Evolutionary conservation across 495 filamentous ascomycete species (phyloP), one percentile per base, ranked within the genome.

Genomic region (Pseudoneurospora amorphoporcata): DNA sequence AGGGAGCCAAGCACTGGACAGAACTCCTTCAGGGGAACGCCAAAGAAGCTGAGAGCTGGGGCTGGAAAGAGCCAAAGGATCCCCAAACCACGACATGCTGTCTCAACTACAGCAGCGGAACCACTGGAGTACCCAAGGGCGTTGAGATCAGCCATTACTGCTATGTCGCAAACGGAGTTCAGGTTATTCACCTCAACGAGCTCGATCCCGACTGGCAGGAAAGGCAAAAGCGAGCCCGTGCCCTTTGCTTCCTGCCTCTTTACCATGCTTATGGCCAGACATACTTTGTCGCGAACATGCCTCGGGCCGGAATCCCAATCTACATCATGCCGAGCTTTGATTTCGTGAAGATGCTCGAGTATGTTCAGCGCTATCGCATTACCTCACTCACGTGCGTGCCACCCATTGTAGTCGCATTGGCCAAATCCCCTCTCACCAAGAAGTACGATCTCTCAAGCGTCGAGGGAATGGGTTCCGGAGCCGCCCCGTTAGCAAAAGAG

Each of bases 111-210:
- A 89, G 85, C 70, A 88, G 85, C 69, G 93, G 93, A 3, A 97
- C 93, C 8, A 96, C 93, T 0, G 93, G 93, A 4, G 83, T 92
- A 7, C 91, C 93, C 16, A 97, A 96, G 78, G 93, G 93, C 32
- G 93, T 95, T 35, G 90, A 92, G 79, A 89, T 95, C 73, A 87
- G 89, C 16, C 93, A 96, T 79, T 80, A 83, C 43, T 90, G 92
- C 73, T 91, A 94, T 75, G 84, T 92, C 29, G 84, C 91, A 68
- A 94, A 95, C 78, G 86, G 87, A 42, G 72, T 82, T 69, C 86
- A 91, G 72, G 83, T 87, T 9, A 84, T 82, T 29, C 79, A 83
- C 75, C 73, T 87, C n/a, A 78, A 79, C 5, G 74, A 80, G 2
- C 79, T 88, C 17, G 76, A 84, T 35, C 84, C 86, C 0, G 81